Percentiles rank a stretch among this genome's conserved stretches.
phyloP scores from a whole-genome alignment of 352 stramenopile species.

The Achlya hypogyna region DNA sequence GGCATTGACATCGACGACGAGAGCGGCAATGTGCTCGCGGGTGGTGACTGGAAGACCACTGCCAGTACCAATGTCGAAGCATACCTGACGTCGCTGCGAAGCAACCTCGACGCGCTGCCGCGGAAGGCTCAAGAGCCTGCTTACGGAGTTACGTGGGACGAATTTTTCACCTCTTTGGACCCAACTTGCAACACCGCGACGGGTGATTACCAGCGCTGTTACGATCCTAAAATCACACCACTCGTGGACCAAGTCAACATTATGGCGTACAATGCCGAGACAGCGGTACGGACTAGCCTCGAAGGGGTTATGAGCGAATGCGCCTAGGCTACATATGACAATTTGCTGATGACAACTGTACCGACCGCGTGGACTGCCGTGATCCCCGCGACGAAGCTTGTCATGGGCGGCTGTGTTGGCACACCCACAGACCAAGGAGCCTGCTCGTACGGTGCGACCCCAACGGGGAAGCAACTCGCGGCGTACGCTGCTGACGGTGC shows the following conservation, averaged over 20 bases:
- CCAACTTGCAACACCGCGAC: background rate
- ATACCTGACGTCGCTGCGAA: slow-evolving; percentile 39
- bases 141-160: slow-evolving; percentile 26
- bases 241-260: slow-evolving; percentile 75
- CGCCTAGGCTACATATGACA: slow-evolving; percentile 6
- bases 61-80: slow-evolving; percentile 28
- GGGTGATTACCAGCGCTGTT: slow-evolving; percentile 47
- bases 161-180: slow-evolving; percentile 7
- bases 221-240: slow-evolving; percentile 36
- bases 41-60: slow-evolving; percentile 37
- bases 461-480: background rate
- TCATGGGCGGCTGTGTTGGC: slow-evolving; percentile 15
- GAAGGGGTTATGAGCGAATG: background rate
- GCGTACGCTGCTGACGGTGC: slow-evolving; percentile 5
- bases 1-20: slow-evolving; percentile 74
- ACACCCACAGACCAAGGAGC: slow-evolving; percentile 6
- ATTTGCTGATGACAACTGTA: background rate
- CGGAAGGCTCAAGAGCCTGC: slow-evolving; percentile 66
- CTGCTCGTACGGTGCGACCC: slow-evolving; percentile 6
- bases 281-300: background rate
- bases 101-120: slow-evolving; percentile 30
- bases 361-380: background rate
- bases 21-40: slow-evolving; percentile 31
- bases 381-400: background rate
- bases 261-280: slow-evolving; percentile 62